These are phyloP conservation scores for Lachnellula subtilissima DNA, from an alignment of 2,329 filamentous ascomycete genomes.

Conservation along the genomic window DNA sequence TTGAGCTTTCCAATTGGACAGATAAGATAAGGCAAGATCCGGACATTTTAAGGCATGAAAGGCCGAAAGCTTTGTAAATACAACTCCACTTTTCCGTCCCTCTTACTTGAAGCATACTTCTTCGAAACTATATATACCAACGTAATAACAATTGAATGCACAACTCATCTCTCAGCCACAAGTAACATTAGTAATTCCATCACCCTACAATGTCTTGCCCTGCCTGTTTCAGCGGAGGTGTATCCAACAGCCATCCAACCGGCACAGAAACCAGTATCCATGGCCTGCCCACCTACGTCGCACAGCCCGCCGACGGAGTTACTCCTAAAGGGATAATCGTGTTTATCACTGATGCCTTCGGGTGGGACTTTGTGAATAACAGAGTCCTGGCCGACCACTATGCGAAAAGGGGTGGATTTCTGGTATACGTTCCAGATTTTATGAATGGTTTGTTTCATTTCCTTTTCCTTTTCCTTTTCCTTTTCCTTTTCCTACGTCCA, in stretches of 20 bases:
- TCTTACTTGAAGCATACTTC: too few species aligned
- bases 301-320: slow-evolving; percentile 23
- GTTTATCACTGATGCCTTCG: slow-evolving; percentile 45
- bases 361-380: slow-evolving; percentile 43
- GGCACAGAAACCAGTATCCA: slow-evolving; percentile 38
- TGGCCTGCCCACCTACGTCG: slow-evolving; percentile 40
- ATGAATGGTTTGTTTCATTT: slow-evolving; percentile 36
- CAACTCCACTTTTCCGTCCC: too few species aligned
- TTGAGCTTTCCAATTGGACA: too few species aligned
- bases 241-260: slow-evolving; percentile 34
- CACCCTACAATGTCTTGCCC: slow-evolving; percentile 8
- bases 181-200: not conserved
- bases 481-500: not conserved
- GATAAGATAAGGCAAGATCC: too few species aligned
- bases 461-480: not conserved
- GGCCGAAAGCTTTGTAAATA: too few species aligned
- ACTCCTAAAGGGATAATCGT: slow-evolving; percentile 39
- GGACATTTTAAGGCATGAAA: too few species aligned
- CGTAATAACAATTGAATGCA: too few species aligned
- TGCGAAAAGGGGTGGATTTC: slow-evolving; percentile 38
- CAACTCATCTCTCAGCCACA: too few species aligned
- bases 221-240: slow-evolving; percentile 33
- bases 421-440: slow-evolving; percentile 46
- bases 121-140: too few species aligned
- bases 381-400: slow-evolving; percentile 43